Evolutionary conservation across 164 flowering plant species (phyloP).

Genomic region (Umbellularia californica): DNA sequence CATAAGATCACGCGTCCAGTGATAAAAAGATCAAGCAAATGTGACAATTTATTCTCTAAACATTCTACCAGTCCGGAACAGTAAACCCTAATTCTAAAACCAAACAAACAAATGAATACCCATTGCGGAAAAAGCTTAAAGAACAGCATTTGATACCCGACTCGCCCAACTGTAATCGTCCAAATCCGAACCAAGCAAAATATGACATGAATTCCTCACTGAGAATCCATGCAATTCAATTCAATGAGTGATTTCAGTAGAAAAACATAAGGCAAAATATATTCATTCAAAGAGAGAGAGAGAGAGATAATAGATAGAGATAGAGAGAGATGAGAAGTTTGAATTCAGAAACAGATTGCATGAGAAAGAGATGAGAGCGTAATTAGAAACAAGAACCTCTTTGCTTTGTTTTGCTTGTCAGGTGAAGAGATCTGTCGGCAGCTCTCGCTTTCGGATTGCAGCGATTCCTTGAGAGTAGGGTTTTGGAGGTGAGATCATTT

Average conservation of each 20-base stretch:
- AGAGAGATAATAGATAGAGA: background rate
- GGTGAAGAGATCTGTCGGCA: constrained; percentile 3
- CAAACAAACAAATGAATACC: background rate
- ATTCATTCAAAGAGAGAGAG: background rate
- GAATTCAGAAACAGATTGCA: background rate
- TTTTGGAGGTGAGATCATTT: constrained; percentile 16
- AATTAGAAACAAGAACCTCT: background rate
- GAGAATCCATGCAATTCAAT: background rate
- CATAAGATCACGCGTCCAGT: background rate
- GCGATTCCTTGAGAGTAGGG: constrained; percentile 13
- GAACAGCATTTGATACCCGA: background rate
- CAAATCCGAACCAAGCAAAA: background rate
- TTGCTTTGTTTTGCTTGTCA: constrained; percentile 1
- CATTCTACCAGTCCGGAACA: constrained; percentile 2
- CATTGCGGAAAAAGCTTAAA: background rate
- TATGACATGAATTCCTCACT: background rate
- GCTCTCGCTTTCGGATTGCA: background rate
- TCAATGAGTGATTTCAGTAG: background rate
- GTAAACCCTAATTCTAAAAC: constrained; percentile 15
- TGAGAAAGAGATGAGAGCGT: background rate
- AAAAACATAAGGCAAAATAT: background rate
- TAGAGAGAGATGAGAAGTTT: background rate
- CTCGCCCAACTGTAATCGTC: background rate
- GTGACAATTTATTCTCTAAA: background rate
- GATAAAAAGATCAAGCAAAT: background rate